Evolutionary conservation across 1,284 basidiomycete genomes (phyloP).

Genomic region (Tilletia horrida): DNA sequence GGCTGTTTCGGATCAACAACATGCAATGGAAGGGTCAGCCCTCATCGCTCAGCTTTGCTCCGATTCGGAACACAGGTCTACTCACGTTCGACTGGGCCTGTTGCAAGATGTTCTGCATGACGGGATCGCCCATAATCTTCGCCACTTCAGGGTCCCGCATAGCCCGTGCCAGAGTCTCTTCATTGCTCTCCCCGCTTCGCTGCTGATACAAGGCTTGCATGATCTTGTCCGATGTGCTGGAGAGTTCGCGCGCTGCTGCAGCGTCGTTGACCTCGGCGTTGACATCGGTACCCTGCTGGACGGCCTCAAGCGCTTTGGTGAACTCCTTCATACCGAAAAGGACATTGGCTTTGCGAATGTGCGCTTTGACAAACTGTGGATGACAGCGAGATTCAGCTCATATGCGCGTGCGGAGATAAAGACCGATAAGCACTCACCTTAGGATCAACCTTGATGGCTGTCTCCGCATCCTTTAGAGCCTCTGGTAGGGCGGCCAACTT

Average conservation of each 20-base stretch:
- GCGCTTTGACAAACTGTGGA: conserved; percentile 66
- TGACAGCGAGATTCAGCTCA: neutral
- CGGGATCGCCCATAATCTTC: conserved; percentile 61
- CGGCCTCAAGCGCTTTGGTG: conserved; percentile 63
- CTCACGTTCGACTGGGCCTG: conserved; percentile 70
- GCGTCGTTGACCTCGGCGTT: conserved; percentile 28
- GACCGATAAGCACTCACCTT: conserved; percentile 58
- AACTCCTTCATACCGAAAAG: conserved; percentile 87
- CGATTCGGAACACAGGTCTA: neutral
- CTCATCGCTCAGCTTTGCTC: neutral
- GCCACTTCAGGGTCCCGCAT: conserved; percentile 97
- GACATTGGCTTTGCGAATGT: conserved; percentile 88
- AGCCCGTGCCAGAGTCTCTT: conserved; percentile 85
- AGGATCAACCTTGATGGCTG: conserved; percentile 87
- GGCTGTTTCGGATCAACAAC: conserved; percentile 60
- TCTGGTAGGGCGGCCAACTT: conserved; percentile 91
- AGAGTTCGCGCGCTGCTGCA: conserved; percentile 42
- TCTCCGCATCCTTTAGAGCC: conserved; percentile 90
- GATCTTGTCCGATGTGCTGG: conserved; percentile 39
- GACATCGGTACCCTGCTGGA: conserved; percentile 39
- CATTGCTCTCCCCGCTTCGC: conserved; percentile 82
- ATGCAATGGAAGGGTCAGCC: neutral
- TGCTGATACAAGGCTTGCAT: conserved; percentile 77
- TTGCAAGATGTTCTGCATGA: conserved; percentile 71
- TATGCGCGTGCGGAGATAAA: no score